Evolutionary conservation across 306 rosid genomes (phyloP).

Genomic region (Malus sieversii): DNA sequence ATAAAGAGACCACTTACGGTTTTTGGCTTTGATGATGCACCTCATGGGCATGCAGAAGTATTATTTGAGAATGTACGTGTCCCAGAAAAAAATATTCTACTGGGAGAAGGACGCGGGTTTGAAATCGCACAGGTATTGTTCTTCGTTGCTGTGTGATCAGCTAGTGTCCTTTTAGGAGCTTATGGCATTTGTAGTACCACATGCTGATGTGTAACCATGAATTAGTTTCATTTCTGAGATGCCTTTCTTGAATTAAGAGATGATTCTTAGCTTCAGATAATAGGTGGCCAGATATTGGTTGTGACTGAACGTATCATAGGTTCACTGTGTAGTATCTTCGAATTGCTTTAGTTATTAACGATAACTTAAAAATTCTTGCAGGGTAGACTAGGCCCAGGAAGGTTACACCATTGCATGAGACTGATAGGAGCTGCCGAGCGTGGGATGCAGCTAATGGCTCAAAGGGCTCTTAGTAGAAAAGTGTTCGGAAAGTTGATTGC

Average conservation of each 20-base stretch:
- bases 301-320: not conserved
- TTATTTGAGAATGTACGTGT: constrained; percentile 67
- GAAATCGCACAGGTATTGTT: constrained; percentile 90
- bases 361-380: constrained; percentile 23
- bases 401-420: constrained; percentile 99
- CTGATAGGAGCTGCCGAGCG: constrained; percentile 88
- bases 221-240: not conserved
- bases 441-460: constrained; percentile 77
- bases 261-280: constrained; percentile 1
- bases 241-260: not conserved
- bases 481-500: constrained; percentile 86
- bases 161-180: not conserved
- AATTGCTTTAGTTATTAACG: not conserved
- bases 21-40: constrained; percentile 96
- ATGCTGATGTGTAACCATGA: not conserved
- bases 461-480: constrained; percentile 77
- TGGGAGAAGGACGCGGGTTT: constrained; percentile 96
- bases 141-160: not conserved
- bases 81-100: constrained; percentile 65
- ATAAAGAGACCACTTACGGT: constrained; percentile 77
- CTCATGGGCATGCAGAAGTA: constrained; percentile 96
- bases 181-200: not conserved
- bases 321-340: not conserved
- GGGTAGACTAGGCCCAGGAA: constrained; percentile 98
- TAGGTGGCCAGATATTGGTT: not conserved